Evolutionary conservation across 805 yeast species (phyloP).

Genomic region (Wickerhamomyces pijperi): DNA sequence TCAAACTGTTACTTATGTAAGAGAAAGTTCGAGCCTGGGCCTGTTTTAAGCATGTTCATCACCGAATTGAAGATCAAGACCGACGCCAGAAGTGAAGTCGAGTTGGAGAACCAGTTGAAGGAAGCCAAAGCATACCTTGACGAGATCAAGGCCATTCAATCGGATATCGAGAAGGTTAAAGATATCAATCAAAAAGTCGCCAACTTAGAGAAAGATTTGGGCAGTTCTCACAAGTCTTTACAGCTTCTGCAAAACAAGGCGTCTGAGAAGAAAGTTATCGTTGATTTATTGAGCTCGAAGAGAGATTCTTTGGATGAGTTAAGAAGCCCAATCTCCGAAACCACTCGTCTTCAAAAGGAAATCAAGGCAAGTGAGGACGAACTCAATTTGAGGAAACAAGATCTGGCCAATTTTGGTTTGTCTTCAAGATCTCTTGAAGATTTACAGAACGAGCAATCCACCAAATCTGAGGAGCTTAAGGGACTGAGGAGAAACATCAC

Average conservation of each 20-base stretch:
- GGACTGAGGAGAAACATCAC: slow-evolving; percentile 24
- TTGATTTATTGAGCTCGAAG: not conserved
- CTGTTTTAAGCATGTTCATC: slow-evolving; percentile 16
- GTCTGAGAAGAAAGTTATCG: not conserved
- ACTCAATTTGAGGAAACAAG: slow-evolving; percentile 20
- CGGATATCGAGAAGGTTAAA: slow-evolving; percentile 16
- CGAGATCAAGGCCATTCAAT: slow-evolving; percentile 17
- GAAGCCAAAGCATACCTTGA: slow-evolving; percentile 22
- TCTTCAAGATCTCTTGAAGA: slow-evolving; percentile 29
- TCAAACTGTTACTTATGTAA: slow-evolving; percentile 65
- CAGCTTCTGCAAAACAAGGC: not conserved
- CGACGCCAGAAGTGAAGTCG: slow-evolving; percentile 21
- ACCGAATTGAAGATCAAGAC: slow-evolving; percentile 20
- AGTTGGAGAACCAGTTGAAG: slow-evolving; percentile 22
- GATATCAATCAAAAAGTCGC: slow-evolving; percentile 8
- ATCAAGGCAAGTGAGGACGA: slow-evolving; percentile 18
- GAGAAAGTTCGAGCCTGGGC: slow-evolving; percentile 41
- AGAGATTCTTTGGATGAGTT: slow-evolving; percentile 7
- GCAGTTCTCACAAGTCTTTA: slow-evolving; percentile 10
- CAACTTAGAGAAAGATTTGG: slow-evolving; percentile 6
- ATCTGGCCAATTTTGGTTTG: slow-evolving; percentile 27
- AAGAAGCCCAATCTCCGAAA: slow-evolving; percentile 23
- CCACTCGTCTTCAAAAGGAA: slow-evolving; percentile 24
- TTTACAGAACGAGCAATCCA: slow-evolving; percentile 32
- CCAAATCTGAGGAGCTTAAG: slow-evolving; percentile 28